These are phyloP conservation scores for Primulina eburnea DNA, from an alignment of 257 asterid species.

Conservation along the genomic window DNA sequence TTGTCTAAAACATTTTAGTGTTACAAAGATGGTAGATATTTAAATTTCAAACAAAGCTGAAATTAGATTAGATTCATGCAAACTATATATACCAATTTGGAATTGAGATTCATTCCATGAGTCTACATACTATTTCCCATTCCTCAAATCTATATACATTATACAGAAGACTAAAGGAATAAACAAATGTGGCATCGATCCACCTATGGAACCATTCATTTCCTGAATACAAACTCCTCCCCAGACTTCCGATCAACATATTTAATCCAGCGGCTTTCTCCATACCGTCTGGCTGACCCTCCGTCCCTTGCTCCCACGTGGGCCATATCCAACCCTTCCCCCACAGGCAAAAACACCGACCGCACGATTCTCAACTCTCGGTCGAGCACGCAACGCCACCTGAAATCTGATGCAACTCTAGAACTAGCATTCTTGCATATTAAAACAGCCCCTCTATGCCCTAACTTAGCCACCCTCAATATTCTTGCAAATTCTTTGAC, in stretches of 20 bases:
- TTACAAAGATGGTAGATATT: no score
- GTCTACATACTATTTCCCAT: neutral
- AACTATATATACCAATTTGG: neutral
- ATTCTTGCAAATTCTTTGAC: slow-evolving; percentile 42
- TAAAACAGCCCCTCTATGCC: slow-evolving; percentile 74
- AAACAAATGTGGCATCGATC: neutral
- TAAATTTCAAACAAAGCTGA: no score
- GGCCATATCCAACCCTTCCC: slow-evolving; percentile 73
- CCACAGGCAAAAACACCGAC: slow-evolving; percentile 78
- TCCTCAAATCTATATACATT: slow-evolving; percentile 24
- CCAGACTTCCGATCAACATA: slow-evolving; percentile 54
- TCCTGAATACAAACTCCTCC: slow-evolving; percentile 59
- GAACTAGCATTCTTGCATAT: slow-evolving; percentile 71
- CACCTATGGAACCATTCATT: slow-evolving; percentile 22
- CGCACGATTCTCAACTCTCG: slow-evolving; percentile 59
- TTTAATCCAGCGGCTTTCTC: slow-evolving; percentile 55
- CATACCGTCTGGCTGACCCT: slow-evolving; percentile 21
- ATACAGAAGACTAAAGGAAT: neutral
- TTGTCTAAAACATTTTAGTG: neutral
- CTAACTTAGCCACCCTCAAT: slow-evolving; percentile 54
- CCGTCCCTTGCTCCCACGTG: slow-evolving; percentile 59
- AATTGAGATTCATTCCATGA: no score
- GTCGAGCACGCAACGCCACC: slow-evolving; percentile 60
- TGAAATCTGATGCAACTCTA: slow-evolving; percentile 40
- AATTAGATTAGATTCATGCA: neutral